Evolutionary conservation across 768 basidiomycete species (phyloP).

Genomic region (Suillus lakei): DNA sequence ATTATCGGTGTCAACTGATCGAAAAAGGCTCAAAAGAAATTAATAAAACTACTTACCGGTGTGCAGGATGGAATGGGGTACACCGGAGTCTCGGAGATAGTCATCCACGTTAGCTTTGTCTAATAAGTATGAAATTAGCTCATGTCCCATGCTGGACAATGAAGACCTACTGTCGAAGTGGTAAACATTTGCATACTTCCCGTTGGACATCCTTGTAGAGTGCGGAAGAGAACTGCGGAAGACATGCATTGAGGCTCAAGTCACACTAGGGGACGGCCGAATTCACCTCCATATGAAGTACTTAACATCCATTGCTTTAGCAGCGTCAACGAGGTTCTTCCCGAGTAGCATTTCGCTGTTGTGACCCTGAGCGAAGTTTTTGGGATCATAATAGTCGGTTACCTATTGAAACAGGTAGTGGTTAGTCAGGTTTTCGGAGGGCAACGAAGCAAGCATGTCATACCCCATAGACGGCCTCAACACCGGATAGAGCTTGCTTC

Average conservation of each 20-base stretch:
- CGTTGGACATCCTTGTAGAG: slow-evolving; percentile 17
- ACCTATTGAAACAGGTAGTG: slow-evolving; percentile 17
- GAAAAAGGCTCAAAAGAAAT: neutral
- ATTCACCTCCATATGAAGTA: slow-evolving; percentile 37
- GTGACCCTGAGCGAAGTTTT: slow-evolving; percentile 18
- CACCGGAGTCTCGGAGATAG: slow-evolving; percentile 20
- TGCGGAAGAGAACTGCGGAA: slow-evolving; percentile 24
- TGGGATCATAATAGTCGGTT: slow-evolving; percentile 32
- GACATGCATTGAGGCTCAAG: neutral
- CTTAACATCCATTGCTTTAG: slow-evolving; percentile 25
- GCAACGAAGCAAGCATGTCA: neutral
- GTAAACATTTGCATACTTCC: slow-evolving; percentile 26
- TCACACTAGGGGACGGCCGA: neutral
- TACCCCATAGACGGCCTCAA: slow-evolving; percentile 39
- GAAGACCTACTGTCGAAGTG: slow-evolving; percentile 30
- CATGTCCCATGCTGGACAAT: neutral
- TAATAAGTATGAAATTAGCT: neutral
- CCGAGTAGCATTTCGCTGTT: slow-evolving; percentile 29
- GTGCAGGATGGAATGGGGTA: slow-evolving; percentile 26
- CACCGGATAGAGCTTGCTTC: slow-evolving; percentile 29
- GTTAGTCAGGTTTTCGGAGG: neutral
- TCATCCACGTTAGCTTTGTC: slow-evolving; percentile 31
- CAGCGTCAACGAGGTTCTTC: slow-evolving; percentile 36
- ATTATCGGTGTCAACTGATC: neutral
- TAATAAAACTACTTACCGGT: slow-evolving; percentile 17